Conservation (phyloP, 495 filamentous ascomycete genomes). For the Penicillium maclennaniae region DNA sequence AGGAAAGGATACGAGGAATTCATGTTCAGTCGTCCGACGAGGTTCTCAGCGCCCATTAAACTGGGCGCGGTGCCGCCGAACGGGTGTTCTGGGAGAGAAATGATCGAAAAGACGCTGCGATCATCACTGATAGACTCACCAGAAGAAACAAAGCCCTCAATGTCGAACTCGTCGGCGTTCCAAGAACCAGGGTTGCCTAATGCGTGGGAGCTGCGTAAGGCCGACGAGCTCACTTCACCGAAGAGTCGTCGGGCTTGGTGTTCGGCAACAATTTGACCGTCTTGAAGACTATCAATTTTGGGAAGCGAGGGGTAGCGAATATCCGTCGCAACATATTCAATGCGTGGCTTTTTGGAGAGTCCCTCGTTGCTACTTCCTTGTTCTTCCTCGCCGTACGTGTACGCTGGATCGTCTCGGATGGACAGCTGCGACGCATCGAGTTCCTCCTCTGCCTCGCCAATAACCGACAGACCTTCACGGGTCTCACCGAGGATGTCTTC, state of each 20-base stretch:
- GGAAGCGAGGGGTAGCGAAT: constrained; percentile 44
- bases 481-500: constrained; percentile 49
- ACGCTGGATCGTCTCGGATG: constrained; percentile 36
- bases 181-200: constrained; percentile 35
- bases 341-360: constrained; percentile 39
- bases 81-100: constrained; percentile 40
- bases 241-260: constrained; percentile 57
- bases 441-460: constrained; percentile 47
- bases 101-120: constrained; percentile 36
- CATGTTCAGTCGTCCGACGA: constrained; percentile 67
- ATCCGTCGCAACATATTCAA: constrained; percentile 28
- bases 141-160: constrained; percentile 38
- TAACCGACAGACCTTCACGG: constrained; percentile 42
- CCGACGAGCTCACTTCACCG: constrained; percentile 73
- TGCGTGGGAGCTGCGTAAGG: constrained; percentile 59
- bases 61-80: constrained; percentile 50
- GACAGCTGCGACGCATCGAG: constrained; percentile 66
- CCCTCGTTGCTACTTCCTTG: constrained; percentile 32
- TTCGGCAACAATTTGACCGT: constrained; percentile 26
- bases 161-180: constrained; percentile 25
- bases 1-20: constrained; percentile 46
- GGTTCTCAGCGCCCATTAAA: constrained; percentile 62
- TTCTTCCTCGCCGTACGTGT: constrained; percentile 22
- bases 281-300: constrained; percentile 39
- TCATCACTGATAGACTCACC: constrained; percentile 46